Evolutionary conservation across 306 rosid species (phyloP).

Genomic region (Comarum palustre): DNA sequence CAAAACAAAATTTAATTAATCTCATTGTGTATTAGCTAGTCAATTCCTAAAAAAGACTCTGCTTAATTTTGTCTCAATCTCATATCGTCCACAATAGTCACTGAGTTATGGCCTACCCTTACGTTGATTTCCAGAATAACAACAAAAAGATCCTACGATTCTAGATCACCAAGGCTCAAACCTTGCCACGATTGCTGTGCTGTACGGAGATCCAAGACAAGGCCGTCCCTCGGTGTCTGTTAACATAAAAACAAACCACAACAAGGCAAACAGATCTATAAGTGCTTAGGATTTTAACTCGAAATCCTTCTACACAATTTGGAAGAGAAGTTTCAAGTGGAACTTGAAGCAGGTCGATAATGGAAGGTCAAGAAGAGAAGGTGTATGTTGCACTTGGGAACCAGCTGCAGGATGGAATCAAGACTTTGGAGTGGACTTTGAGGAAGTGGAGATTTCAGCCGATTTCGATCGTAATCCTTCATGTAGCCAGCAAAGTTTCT

Average conservation of each 20-base stretch:
- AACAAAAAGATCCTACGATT: not conserved
- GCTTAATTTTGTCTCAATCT: not conserved
- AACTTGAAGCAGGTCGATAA: not conserved
- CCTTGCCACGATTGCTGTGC: slow-evolving; percentile 14
- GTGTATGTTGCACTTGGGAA: slow-evolving; percentile 71
- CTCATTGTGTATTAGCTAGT: slow-evolving; percentile 20
- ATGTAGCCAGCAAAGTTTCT: slow-evolving; percentile 34
- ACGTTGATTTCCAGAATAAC: slow-evolving; percentile 7
- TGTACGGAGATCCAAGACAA: slow-evolving; percentile 40
- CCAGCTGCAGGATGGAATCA: slow-evolving; percentile 62
- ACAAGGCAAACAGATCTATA: not conserved
- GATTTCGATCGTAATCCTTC: slow-evolving; percentile 70
- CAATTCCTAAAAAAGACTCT: not conserved
- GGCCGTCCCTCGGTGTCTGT: slow-evolving; percentile 28
- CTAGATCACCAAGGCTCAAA: slow-evolving; percentile 5
- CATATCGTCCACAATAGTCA: not conserved
- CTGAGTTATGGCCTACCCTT: slow-evolving; percentile 1
- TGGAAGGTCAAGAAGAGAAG: slow-evolving; percentile 48
- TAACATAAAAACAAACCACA: slow-evolving; percentile 9
- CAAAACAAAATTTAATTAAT: slow-evolving; percentile 22
- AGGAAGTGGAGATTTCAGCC: slow-evolving; percentile 65
- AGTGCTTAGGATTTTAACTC: not conserved
- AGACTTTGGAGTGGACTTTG: slow-evolving; percentile 69
- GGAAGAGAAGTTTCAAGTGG: slow-evolving; percentile 1
- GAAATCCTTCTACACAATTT: not conserved